These are phyloP conservation scores for Metschnikowia aberdeeniae DNA, from an alignment of 805 yeast species.

Conservation along the genomic window DNA sequence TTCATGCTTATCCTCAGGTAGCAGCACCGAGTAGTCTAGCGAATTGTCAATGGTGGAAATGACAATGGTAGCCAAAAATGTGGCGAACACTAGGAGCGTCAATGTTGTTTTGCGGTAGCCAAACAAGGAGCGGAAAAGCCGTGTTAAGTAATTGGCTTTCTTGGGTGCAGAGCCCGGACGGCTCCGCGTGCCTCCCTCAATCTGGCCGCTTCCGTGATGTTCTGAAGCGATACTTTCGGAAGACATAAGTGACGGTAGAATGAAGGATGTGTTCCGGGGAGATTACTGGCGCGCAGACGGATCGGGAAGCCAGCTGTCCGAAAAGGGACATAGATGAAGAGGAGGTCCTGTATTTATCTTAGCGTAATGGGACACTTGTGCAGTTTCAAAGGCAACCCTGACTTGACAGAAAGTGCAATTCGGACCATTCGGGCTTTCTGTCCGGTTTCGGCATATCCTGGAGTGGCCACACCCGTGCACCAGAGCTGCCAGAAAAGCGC, in stretches of 20 bases:
- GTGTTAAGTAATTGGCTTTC: conserved; percentile 21
- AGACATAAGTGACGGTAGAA: conserved; percentile 1
- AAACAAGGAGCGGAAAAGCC: conserved; percentile 45
- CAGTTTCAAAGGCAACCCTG: no score
- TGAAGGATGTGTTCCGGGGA: background rate
- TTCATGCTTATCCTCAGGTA: conserved; percentile 43
- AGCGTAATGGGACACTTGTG: no score
- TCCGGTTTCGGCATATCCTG: no score
- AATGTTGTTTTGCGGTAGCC: conserved; percentile 73
- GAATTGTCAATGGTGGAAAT: conserved; percentile 38
- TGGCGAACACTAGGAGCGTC: conserved; percentile 49
- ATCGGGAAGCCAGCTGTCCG: background rate
- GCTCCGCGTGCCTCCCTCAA: background rate
- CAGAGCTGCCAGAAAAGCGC: conserved; percentile 1
- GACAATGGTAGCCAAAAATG: conserved; percentile 41
- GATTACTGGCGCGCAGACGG: conserved; percentile 3
- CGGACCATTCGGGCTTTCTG: no score
- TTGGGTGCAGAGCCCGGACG: conserved; percentile 1
- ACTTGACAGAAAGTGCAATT: no score
- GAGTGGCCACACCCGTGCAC: background rate
- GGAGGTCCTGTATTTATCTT: no score
- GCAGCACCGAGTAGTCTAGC: conserved; percentile 32
- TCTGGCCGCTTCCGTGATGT: background rate
- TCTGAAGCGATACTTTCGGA: conserved; percentile 3
- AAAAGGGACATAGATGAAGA: background rate